Base-by-base conservation (phyloP, 2,329 filamentous ascomycete genomes). In the Penicillium hesseltinei region DNA sequence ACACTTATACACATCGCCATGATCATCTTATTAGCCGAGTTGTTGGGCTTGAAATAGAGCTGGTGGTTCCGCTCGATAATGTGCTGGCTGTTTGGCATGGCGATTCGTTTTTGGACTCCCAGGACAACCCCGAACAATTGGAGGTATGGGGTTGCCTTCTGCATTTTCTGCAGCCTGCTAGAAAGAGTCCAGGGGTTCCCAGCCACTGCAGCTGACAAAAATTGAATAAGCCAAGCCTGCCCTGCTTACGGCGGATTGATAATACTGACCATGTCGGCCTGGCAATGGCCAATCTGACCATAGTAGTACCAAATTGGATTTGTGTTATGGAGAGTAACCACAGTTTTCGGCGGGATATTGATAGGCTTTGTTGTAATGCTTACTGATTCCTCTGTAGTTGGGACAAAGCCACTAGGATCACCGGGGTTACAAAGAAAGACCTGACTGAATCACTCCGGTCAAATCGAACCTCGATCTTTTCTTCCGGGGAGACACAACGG, bases 221-320 rank as follows among this genome's bases (percentile, higher is more conserved):
- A 21, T 33, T 42, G 27, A 46, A 33, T 47, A 29, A 27, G n/a
- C 36, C 3, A 39, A 27, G 31, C 17, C 23, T 40, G 17, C 31
- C 38, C 17, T 45, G 56, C 66, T 64, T 55, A 70, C 67, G 68
- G 48, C 17, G 88, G 84, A 75, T 92, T 92, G 71, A 92, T 86
- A 33, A 90, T 88, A 78, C 90, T 88, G 56, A 83, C 81, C 88
- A 92, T 92, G 60, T 88, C 88, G 47, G 71, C 77, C 73, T 91
- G 84, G 75, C 90, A 94, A 77, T 94, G 90, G 69, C 81, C 84
- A 45, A 72, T 85, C 73, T 91, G 87, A 31, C 85, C 86, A 77
- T 90, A 93, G 81, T 88, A 93, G 63, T 90, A 77, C 89, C 90
- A 94, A 63, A 92, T 80, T 31, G 90, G 90, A 54, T 82, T 87